A percentile compares a stretch with the other conserved stretches of the same genome.
Conservation (phyloP, 495 filamentous ascomycete species). For the Penicillium bovifimosum region DNA sequence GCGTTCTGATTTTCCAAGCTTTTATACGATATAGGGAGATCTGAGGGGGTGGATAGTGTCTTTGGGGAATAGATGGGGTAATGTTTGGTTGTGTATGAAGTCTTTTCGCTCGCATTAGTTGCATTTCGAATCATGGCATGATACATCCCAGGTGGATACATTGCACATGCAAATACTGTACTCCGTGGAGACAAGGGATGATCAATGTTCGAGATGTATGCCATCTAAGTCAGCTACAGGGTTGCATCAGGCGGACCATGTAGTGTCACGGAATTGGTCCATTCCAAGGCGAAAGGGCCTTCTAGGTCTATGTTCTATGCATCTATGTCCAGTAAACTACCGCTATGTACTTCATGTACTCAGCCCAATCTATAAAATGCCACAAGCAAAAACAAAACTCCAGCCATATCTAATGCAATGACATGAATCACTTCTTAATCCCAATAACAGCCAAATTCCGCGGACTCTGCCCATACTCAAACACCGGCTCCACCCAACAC, state of each 20-base stretch:
- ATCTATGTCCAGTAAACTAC: background rate
- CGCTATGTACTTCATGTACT: background rate
- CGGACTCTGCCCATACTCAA: constrained; percentile 83
- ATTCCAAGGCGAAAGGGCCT: background rate
- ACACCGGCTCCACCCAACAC: constrained; percentile 88
- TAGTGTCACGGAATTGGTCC: too few relatives aligned
- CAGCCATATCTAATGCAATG: background rate
- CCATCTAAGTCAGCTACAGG: too few relatives aligned
- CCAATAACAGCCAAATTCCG: constrained; percentile 88
- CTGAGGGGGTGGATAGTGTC: background rate
- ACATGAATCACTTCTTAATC: constrained; percentile 56
- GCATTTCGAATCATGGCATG: background rate
- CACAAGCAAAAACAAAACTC: constrained; percentile 6
- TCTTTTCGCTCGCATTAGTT: background rate
- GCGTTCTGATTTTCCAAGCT: background rate
- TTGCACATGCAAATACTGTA: too few relatives aligned
- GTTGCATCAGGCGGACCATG: too few relatives aligned
- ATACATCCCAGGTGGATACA: too few relatives aligned
- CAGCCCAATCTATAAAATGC: background rate
- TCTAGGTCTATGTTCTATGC: background rate
- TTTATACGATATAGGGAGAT: background rate
- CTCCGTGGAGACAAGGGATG: too few relatives aligned
- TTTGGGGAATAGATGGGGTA: background rate
- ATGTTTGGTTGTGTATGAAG: background rate
- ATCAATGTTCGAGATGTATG: too few relatives aligned